Conservation (phyloP, 768 basidiomycete species). For the Ramaria sp. region DNA sequence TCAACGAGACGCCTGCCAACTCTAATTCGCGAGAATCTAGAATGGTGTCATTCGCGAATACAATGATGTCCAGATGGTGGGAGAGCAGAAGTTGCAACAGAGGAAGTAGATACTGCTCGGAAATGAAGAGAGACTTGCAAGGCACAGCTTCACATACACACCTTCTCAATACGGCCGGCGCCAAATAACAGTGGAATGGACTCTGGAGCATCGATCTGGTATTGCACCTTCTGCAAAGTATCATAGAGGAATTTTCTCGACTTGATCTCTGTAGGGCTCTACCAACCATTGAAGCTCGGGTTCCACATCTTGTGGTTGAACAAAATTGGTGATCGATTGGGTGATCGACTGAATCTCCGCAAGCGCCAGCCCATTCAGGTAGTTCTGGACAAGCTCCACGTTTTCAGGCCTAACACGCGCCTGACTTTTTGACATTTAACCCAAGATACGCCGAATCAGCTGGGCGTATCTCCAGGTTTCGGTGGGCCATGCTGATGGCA, state of each 20-base stretch:
- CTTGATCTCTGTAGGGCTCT: neutral
- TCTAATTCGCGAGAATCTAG: neutral
- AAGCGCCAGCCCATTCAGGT: neutral
- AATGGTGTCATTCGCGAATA: neutral
- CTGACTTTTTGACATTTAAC: neutral
- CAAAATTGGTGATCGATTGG: neutral
- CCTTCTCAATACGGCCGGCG: conserved; percentile 25
- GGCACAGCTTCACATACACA: conserved; percentile 7
- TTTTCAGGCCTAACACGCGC: neutral
- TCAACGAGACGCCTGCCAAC: neutral
- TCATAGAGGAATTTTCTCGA: conserved; percentile 19
- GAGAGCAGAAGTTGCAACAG: conserved; percentile 25
- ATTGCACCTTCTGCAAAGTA: conserved; percentile 20
- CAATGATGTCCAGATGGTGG: conserved; percentile 24
- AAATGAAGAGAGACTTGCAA: neutral
- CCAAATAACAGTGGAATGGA: conserved; percentile 21
- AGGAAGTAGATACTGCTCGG: conserved; percentile 23
- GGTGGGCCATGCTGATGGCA: neutral
- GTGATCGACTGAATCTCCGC: neutral
- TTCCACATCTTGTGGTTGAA: neutral
- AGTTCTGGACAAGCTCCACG: neutral
- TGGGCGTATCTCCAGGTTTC: neutral
- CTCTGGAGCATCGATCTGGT: conserved; percentile 23
- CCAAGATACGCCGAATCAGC: neutral
- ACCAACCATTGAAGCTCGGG: neutral